These are phyloP conservation scores for Drechslera avenae DNA, from an alignment of 2,329 filamentous ascomycete species.

Conservation along the genomic window DNA sequence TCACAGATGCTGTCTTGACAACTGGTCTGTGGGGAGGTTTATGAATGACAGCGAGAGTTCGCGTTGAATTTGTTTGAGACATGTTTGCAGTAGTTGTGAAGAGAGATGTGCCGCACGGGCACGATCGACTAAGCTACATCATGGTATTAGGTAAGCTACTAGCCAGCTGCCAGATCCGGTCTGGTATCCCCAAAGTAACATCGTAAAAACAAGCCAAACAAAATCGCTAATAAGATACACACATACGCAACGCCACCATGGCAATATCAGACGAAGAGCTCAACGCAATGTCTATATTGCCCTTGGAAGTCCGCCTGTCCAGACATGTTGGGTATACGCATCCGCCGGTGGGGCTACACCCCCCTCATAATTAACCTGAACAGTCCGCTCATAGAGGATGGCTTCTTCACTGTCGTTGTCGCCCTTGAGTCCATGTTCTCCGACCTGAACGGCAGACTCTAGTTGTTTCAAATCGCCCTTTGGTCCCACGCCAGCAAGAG, in stretches of 20 bases:
- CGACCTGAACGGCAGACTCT: slow-evolving; percentile 3
- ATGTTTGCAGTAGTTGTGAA: slow-evolving; percentile 8
- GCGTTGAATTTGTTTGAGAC: slow-evolving; percentile 12
- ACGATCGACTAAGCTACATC: neutral
- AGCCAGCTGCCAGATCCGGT: neutral
- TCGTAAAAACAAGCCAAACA: too few species aligned
- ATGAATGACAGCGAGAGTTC: slow-evolving; percentile 21
- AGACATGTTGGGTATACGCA: neutral
- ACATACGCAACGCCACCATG: neutral
- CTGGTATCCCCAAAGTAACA: too few species aligned
- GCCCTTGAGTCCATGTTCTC: slow-evolving; percentile 1
- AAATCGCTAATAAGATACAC: neutral
- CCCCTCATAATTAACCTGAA: slow-evolving; percentile 24
- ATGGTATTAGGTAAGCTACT: slow-evolving; percentile 1
- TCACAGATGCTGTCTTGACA: slow-evolving; percentile 50
- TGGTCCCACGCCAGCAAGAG: slow-evolving; percentile 3
- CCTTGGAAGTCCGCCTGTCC: neutral
- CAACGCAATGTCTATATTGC: neutral
- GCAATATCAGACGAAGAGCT: neutral
- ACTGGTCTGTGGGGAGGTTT: slow-evolving; percentile 26
- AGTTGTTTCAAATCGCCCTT: neutral
- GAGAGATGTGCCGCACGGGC: slow-evolving; percentile 1
- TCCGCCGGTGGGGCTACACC: neutral
- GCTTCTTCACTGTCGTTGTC: slow-evolving; percentile 27
- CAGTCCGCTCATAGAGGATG: slow-evolving; percentile 25